Evolutionary conservation across 2,329 filamentous ascomycete species (phyloP), one percentile per base, ranked within the genome.

Genomic region (Fusarium sp.): DNA sequence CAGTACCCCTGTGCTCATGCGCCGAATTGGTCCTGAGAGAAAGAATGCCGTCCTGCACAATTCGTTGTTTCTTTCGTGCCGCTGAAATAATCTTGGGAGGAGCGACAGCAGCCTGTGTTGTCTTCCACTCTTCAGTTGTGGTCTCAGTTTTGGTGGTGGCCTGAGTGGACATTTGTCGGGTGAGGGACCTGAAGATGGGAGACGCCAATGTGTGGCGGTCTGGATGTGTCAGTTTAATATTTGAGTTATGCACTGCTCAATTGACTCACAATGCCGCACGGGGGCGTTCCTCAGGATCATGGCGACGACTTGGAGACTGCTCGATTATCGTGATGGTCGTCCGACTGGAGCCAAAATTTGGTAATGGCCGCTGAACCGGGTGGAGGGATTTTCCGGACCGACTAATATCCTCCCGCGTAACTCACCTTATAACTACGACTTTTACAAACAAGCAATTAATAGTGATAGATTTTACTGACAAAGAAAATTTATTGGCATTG

Each of bases 251-350:
- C n/a, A 7, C n/a, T 13, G 14, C 23, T 44, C 55, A 65, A 74
- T 73, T 71, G 61, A 74, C 84, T 76, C 81, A 89, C 88, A 84
- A 79, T 88, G 83, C 85, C 87, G 87, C 79, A 85, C 80, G 57
- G 82, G 82, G 71, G 83, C 80, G 77, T 84, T 88, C 82, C 87
- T 85, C 73, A 88, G 75, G 76, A 89, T 88, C 88, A 90, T 90
- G 72, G 77, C 80, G 80, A 77, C 69, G 75, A 70, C 64, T 73
- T 73, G 68, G 54, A 52, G 52, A 61, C 64, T 73, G 53, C 70
- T 71, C 64, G 49, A 66, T 55, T 45, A 49, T 69, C 62, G 52
- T 71, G 56, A 50, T 69, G 64, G 60, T 74, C 60, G 57, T 71
- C 69, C 70, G 67, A 75, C 52, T 15, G 65, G 35, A 60, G 50